phyloP scores from a whole-genome alignment of 2,329 filamentous ascomycete genomes.

The Lachnellula occidentalis region DNA sequence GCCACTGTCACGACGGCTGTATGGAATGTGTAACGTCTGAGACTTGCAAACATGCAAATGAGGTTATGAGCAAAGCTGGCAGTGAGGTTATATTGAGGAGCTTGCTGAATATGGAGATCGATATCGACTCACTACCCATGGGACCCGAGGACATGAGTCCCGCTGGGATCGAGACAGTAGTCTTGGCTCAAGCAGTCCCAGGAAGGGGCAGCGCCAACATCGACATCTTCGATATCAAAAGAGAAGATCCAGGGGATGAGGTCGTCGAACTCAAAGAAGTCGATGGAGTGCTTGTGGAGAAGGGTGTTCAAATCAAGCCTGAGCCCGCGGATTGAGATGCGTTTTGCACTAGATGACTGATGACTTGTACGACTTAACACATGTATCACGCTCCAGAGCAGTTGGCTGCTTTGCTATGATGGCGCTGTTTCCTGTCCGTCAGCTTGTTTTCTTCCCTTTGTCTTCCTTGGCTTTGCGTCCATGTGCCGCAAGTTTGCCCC shows the following conservation, averaged over 20 bases:
- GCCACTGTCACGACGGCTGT: conserved; percentile 74
- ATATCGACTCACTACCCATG: conserved; percentile 80
- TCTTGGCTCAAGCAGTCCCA: conserved; percentile 62
- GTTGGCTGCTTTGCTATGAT: not conserved
- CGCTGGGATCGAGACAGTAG: conserved; percentile 75
- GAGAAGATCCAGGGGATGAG: conserved; percentile 25
- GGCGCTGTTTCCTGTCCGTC: not conserved
- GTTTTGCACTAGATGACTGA: conserved; percentile 6
- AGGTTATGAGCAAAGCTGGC: conserved; percentile 91
- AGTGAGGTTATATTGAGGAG: conserved; percentile 74
- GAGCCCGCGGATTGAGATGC: conserved; percentile 23
- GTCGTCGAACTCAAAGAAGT: not conserved
- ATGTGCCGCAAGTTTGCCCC: no score
- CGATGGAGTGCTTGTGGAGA: conserved; percentile 5
- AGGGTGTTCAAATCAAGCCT: conserved; percentile 26
- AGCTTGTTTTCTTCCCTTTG: not conserved
- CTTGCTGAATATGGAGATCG: conserved; percentile 70
- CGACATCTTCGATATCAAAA: conserved; percentile 21
- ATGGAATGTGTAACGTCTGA: conserved; percentile 86
- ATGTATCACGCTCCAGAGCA: not conserved
- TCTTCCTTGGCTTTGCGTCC: not conserved
- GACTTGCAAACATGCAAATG: conserved; percentile 76
- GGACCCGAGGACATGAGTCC: conserved; percentile 68
- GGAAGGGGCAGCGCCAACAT: conserved; percentile 15
- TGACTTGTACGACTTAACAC: not conserved